Base-by-base conservation (phyloP, 768 basidiomycete genomes). In the Tylopilus cervinicoccineus region DNA sequence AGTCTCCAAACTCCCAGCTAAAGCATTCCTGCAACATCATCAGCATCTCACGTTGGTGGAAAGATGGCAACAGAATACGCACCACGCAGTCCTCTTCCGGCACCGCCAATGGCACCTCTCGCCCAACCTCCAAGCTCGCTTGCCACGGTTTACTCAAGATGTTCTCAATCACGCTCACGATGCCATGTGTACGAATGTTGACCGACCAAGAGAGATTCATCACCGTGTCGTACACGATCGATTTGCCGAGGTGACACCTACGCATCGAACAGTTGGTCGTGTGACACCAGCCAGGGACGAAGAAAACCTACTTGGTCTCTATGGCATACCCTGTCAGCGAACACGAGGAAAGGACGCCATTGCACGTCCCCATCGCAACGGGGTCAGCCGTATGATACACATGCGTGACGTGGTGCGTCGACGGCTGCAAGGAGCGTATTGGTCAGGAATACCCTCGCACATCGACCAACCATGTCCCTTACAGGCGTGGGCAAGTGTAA, bases 341-440 rank as follows among this genome's bases (percentile, higher is more conserved):
- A 62, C 94, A 98, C 2, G 83, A 79, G 1, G 88, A 93, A 1
- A 88, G 59, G 2, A 88, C 72, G 13, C 90, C 90, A 48, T 80
- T 93, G 68, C 91, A 93, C 8, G 82, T 84, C 29, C 88, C 88
- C 84, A 91, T 91, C 17, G 94, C 81, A 43, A 97, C 88, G 6
- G 94, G 94, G 68, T 98, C 94, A 23, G 93, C 94, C 19, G 86
- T 95, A 61, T 96, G 90, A 67, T 88, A 96, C 24, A 98, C 74
- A 65, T 97, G 94, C 0, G 88, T 93, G 52, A 96, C 76, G 56
- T 88, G 88, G 14, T 85, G 81, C 10, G 77, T 77, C 7, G 83
- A 84, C 28, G 86, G 87, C 83, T 87, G 54, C 6, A 14, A 36
- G 12, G 14, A 26, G 13, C 9, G n/a, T 8, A 20, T 48, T 11